These are phyloP conservation scores for Fusarium lateritium DNA, from an alignment of 2,329 filamentous ascomycete genomes.

Conservation along the genomic window DNA sequence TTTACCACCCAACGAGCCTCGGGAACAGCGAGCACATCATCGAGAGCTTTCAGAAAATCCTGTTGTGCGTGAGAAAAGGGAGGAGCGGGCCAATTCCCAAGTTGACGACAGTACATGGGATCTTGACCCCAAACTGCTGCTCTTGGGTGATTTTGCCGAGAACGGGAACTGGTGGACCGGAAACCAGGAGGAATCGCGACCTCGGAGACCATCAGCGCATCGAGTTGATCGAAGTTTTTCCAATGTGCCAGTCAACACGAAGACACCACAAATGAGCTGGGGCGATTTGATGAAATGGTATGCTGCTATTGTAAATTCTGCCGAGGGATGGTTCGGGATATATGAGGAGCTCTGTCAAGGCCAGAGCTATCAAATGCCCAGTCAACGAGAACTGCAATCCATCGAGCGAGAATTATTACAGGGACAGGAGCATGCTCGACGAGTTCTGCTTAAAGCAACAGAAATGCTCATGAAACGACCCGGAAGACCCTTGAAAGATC, in stretches of 20 bases:
- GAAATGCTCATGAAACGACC: constrained; percentile 87
- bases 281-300: constrained; percentile 81
- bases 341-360: constrained; percentile 65
- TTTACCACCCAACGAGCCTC: constrained; percentile 54
- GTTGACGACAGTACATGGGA: constrained; percentile 57
- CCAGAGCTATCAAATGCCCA: constrained; percentile 50
- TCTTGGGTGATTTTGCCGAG: constrained; percentile 82
- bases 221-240: constrained; percentile 38
- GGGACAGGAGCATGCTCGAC: constrained; percentile 78
- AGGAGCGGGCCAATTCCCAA: constrained; percentile 36
- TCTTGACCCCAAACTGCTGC: constrained; percentile 80
- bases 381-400: constrained; percentile 57
- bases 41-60: constrained; percentile 58
- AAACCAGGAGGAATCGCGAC: constrained; percentile 59
- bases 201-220: constrained; percentile 35
- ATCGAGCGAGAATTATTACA: constrained; percentile 64
- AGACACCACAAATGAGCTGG: constrained; percentile 83
- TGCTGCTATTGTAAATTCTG: constrained; percentile 75
- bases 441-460: constrained; percentile 80
- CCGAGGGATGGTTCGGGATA: constrained; percentile 73
- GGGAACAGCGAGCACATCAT: constrained; percentile 40
- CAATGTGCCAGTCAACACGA: constrained; percentile 37
- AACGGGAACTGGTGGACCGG: constrained; percentile 89
- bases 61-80: constrained; percentile 32
- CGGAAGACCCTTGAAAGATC: constrained; percentile 75